A percentile compares a stretch with the other conserved stretches of the same genome.
Conservation (phyloP, 2,329 filamentous ascomycete species). For the Ceratocystis smalleyi region DNA sequence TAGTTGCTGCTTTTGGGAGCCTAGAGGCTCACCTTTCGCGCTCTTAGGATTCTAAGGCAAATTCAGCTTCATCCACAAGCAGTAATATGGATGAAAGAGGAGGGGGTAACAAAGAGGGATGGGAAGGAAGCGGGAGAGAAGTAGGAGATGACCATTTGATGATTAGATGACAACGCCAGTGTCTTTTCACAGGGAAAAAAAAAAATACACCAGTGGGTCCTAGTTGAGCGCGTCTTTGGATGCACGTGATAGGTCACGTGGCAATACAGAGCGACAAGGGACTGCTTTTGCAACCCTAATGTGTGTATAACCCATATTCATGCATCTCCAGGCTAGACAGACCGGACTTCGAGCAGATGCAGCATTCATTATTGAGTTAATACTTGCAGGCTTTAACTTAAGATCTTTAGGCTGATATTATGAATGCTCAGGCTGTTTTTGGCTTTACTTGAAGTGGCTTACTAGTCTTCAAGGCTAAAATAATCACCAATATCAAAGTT, state of each 20-base stretch:
- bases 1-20: slow-evolving; percentile 33
- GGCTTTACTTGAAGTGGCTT: too few relatives aligned
- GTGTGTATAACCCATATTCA: neutral
- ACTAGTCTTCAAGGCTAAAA: neutral
- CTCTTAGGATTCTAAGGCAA: slow-evolving; percentile 11
- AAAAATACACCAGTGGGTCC: slow-evolving; percentile 13
- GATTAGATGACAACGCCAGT: neutral
- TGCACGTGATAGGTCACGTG: neutral
- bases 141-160: neutral
- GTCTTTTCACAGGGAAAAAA: slow-evolving; percentile 4
- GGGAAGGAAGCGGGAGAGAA: neutral
- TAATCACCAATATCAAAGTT: neutral
- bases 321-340: neutral
- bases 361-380: too few relatives aligned
- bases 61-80: slow-evolving; percentile 17
- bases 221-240: neutral
- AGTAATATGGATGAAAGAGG: slow-evolving; percentile 11
- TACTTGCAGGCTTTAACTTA: too few relatives aligned
- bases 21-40: slow-evolving; percentile 17
- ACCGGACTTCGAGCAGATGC: too few relatives aligned
- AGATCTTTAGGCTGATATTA: too few relatives aligned
- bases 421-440: too few relatives aligned
- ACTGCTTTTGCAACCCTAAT: neutral
- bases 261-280: too few relatives aligned
- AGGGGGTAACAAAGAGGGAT: neutral